Evolutionary conservation across 257 asterid genomes (phyloP).

Genomic region (Solanum sejunctum): DNA sequence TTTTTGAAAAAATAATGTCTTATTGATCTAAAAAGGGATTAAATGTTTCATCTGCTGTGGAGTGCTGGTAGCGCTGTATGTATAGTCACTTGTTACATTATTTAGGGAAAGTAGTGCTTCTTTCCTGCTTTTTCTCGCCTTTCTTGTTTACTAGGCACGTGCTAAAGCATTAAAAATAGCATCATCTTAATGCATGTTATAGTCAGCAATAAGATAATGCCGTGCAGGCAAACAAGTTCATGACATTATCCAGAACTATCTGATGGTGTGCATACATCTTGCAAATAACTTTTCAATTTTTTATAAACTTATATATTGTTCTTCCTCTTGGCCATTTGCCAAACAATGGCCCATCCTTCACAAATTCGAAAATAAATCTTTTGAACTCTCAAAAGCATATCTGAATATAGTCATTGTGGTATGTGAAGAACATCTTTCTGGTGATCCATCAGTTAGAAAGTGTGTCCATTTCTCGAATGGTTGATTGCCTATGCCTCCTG

Average conservation of each 20-base stretch:
- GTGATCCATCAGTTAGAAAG: not conserved
- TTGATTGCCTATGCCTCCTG: not conserved
- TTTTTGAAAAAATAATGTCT: not conserved
- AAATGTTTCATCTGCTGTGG: not conserved
- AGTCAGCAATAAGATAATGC: not conserved
- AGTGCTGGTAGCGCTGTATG: not conserved
- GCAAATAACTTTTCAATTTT: not conserved
- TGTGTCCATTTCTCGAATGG: not conserved
- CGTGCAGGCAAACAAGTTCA: not conserved
- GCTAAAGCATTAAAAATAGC: not conserved
- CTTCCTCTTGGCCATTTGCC: not conserved
- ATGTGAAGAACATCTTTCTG: not conserved
- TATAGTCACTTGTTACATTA: not conserved
- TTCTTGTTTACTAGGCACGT: not conserved
- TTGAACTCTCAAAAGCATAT: not conserved
- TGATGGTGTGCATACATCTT: not conserved
- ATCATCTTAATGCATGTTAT: not conserved
- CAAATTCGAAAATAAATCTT: not conserved
- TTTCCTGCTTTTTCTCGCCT: not conserved
- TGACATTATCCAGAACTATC: not conserved
- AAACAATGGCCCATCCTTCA: not conserved
- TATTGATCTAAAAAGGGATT: not conserved
- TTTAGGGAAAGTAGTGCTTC: not conserved
- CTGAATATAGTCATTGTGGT: not conserved
- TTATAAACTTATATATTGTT: not conserved